phyloP scores from a whole-genome alignment of 1,284 basidiomycete genomes.

The Amylostereum areolatum region DNA sequence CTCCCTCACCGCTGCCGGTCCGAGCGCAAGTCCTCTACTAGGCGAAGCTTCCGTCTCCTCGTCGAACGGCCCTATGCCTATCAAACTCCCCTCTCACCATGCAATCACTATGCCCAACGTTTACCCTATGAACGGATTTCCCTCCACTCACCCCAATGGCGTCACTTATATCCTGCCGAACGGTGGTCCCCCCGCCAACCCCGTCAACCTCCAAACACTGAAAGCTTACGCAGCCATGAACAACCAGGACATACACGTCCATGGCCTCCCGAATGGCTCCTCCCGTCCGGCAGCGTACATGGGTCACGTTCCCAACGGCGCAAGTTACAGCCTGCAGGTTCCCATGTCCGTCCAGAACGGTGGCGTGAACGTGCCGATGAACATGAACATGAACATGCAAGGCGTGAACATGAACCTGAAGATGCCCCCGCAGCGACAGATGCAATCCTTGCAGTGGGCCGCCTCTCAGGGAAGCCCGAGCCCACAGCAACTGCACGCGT shows the following conservation, averaged over 20 bases:
- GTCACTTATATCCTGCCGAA: conserved; percentile 20
- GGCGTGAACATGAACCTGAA: conserved; percentile 31
- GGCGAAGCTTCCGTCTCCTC: too few species aligned
- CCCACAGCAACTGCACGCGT: too few species aligned
- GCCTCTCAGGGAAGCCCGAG: conserved; percentile 8
- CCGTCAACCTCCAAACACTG: too few species aligned
- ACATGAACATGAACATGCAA: conserved; percentile 1
- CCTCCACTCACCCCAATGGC: conserved; percentile 27
- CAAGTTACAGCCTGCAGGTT: conserved; percentile 32
- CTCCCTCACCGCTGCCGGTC: conserved; percentile 2
- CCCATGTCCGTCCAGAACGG: conserved; percentile 11
- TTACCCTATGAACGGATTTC: conserved; percentile 37
- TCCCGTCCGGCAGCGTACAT: conserved; percentile 23
- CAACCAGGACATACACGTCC: too few species aligned
- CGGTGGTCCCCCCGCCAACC: too few species aligned
- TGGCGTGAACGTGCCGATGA: background rate
- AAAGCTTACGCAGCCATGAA: too few species aligned
- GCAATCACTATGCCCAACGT: conserved; percentile 31
- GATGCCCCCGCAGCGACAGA: conserved; percentile 32
- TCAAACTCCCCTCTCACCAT: conserved; percentile 34
- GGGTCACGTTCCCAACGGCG: conserved; percentile 27
- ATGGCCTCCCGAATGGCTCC: background rate
- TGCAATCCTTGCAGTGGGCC: conserved; percentile 30
- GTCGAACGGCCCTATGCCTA: conserved; percentile 20
- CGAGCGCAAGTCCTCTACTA: too few species aligned